A percentile compares a stretch with the other conserved stretches of the same genome.
Conservation (phyloP, 306 rosid species). For the Dryas alaskensis region DNA sequence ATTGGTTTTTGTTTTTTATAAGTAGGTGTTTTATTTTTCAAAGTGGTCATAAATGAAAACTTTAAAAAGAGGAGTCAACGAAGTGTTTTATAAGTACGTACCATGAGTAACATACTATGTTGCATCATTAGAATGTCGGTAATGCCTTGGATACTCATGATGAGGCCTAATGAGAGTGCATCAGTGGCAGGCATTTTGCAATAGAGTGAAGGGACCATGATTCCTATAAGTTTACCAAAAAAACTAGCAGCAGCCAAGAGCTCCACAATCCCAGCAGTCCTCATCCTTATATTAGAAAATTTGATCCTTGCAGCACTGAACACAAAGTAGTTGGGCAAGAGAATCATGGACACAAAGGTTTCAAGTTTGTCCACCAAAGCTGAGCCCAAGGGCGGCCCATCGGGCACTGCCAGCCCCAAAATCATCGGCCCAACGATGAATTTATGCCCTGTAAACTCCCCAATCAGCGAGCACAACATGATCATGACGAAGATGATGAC, state of each 20-base stretch:
- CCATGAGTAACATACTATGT: constrained; percentile 5
- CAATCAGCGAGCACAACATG: constrained; percentile 25
- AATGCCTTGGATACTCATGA: constrained; percentile 56
- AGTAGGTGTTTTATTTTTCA: too few species aligned
- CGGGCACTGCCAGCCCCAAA: constrained; percentile 57
- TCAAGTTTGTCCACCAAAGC: constrained; percentile 57
- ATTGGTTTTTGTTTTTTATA: too few species aligned
- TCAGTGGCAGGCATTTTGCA: constrained; percentile 42
- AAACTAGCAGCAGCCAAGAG: constrained; percentile 33
- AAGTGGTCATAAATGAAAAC: too few species aligned
- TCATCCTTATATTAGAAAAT: neutral
- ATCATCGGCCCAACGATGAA: constrained; percentile 45
- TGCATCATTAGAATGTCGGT: constrained; percentile 41
- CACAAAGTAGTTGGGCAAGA: constrained; percentile 50
- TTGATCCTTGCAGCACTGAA: constrained; percentile 31
- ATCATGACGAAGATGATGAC: constrained; percentile 37
- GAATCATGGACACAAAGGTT: constrained; percentile 15
- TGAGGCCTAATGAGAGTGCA: constrained; percentile 44
- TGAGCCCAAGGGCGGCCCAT: constrained; percentile 58
- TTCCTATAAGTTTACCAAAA: constrained; percentile 43
- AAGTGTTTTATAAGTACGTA: too few species aligned
- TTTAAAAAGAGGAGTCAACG: too few species aligned
- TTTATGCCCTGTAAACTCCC: constrained; percentile 48
- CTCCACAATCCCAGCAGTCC: constrained; percentile 14
- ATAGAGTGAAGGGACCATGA: constrained; percentile 53